These are phyloP conservation scores for Bruguiera gymnorhiza DNA, from an alignment of 345 rosid genomes.

Conservation along the genomic window DNA sequence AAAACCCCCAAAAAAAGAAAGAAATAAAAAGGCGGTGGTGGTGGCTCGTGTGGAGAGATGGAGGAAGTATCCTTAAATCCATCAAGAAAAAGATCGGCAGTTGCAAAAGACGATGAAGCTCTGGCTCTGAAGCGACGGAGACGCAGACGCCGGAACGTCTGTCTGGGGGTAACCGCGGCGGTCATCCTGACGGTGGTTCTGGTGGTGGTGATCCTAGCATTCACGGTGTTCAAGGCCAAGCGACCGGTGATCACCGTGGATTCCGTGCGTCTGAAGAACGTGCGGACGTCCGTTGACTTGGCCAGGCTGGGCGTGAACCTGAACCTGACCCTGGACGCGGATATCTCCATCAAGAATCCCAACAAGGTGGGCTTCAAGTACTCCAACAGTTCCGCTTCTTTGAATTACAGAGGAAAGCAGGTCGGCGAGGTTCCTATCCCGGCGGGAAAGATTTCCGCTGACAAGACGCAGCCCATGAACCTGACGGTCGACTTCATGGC, in stretches of 20 bases:
- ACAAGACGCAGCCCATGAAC: slow-evolving; percentile 43
- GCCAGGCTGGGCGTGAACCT: slow-evolving; percentile 26
- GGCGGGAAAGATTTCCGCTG: slow-evolving; percentile 46
- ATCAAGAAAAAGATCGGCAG: not conserved
- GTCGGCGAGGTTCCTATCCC: slow-evolving; percentile 75
- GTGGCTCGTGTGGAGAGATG: too few species aligned
- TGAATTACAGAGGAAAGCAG: slow-evolving; percentile 54
- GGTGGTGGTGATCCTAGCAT: slow-evolving; percentile 44
- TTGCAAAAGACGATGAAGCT: not conserved
- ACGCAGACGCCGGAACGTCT: slow-evolving; percentile 34
- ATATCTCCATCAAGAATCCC: slow-evolving; percentile 56
- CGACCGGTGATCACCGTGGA: slow-evolving; percentile 40
- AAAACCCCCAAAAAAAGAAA: too few species aligned
- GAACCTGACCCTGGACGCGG: slow-evolving; percentile 51
- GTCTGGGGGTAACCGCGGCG: slow-evolving; percentile 31
- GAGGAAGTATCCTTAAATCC: too few species aligned
- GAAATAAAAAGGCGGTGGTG: too few species aligned
- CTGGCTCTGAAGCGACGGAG: slow-evolving; percentile 12
- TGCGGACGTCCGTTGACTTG: slow-evolving; percentile 29
- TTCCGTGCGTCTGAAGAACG: slow-evolving; percentile 38
- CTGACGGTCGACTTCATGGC: slow-evolving; percentile 62
- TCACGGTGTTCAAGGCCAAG: slow-evolving; percentile 79
- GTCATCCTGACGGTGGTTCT: slow-evolving; percentile 29
- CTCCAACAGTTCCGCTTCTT: slow-evolving; percentile 33
- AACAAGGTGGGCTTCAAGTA: slow-evolving; percentile 67